A percentile compares a stretch with the other conserved stretches of the same genome.
phyloP scores from a whole-genome alignment of 129 eudicot species.

The Deinandra increscens region DNA sequence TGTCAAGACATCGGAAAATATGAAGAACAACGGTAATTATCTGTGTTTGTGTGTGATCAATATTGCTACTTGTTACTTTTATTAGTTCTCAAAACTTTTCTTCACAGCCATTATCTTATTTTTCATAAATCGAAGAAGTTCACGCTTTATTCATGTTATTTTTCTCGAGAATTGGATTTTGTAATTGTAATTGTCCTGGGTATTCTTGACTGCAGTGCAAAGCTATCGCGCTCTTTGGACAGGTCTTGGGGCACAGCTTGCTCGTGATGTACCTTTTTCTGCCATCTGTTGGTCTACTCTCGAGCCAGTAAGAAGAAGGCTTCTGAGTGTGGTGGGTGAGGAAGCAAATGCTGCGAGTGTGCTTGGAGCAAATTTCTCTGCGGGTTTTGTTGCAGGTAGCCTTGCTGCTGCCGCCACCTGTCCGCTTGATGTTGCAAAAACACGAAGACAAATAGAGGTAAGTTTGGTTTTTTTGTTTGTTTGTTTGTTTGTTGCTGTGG shows the following conservation, averaged over 20 bases:
- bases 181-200: background rate
- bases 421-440: constrained; percentile 98
- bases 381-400: constrained; percentile 96
- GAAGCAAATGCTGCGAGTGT: constrained; percentile 64
- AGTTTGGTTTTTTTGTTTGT: background rate
- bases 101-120: background rate
- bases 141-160: background rate
- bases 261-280: constrained; percentile 98
- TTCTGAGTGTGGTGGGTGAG: constrained; percentile 60
- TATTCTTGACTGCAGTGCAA: constrained; percentile 44
- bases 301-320: constrained; percentile 82
- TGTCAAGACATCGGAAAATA: constrained; percentile 60
- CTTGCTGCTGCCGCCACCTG: constrained; percentile 96
- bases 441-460: constrained; percentile 97
- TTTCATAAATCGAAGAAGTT: background rate
- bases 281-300: constrained; percentile 97
- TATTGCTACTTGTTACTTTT: background rate
- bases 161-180: background rate
- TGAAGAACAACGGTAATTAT: constrained; percentile 29
- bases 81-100: background rate
- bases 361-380: constrained; percentile 82
- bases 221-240: constrained; percentile 85
- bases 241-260: constrained; percentile 98
- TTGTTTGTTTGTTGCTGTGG: background rate
- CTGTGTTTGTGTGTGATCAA: background rate